A percentile compares a stretch with the other conserved stretches of the same genome.
These are phyloP conservation scores for Phaeosphaeria sp. DNA, from an alignment of 2,329 filamentous ascomycete genomes.

Conservation along the genomic window DNA sequence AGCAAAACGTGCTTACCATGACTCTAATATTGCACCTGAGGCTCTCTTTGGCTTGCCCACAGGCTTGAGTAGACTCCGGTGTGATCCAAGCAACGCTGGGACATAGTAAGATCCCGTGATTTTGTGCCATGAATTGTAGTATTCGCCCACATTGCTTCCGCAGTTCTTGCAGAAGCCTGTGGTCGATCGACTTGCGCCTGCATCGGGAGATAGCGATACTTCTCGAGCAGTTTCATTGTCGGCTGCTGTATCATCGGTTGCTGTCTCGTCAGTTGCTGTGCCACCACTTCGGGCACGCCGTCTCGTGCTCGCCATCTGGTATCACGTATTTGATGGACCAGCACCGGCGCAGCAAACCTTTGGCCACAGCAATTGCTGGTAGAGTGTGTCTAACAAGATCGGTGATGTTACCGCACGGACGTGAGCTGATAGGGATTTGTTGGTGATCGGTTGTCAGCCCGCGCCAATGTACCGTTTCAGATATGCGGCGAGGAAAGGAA, in stretches of 20 bases:
- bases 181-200: slow-evolving; percentile 27
- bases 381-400: background rate
- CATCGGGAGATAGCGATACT: slow-evolving; percentile 15
- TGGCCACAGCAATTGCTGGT: background rate
- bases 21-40: slow-evolving; percentile 40
- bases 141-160: slow-evolving; percentile 37
- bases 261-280: slow-evolving; percentile 12
- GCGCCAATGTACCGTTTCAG: slow-evolving; percentile 3
- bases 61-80: slow-evolving; percentile 34
- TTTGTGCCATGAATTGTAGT: slow-evolving; percentile 47
- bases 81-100: slow-evolving; percentile 43
- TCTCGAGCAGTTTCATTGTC: slow-evolving; percentile 6
- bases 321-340: background rate
- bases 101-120: slow-evolving; percentile 45
- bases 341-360: background rate
- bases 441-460: background rate
- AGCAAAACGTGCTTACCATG: slow-evolving; percentile 44
- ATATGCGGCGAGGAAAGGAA: slow-evolving; percentile 18
- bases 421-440: background rate
- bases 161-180: slow-evolving; percentile 41
- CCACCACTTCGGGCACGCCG: slow-evolving; percentile 28
- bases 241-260: background rate
- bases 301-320: slow-evolving; percentile 32
- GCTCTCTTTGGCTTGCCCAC: slow-evolving; percentile 38
- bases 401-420: background rate